Percentiles rank a stretch among this genome's conserved stretches.
Evolutionary conservation across 2,329 filamentous ascomycete species (phyloP).

Genomic region (Cladobotryum mycophilum): DNA sequence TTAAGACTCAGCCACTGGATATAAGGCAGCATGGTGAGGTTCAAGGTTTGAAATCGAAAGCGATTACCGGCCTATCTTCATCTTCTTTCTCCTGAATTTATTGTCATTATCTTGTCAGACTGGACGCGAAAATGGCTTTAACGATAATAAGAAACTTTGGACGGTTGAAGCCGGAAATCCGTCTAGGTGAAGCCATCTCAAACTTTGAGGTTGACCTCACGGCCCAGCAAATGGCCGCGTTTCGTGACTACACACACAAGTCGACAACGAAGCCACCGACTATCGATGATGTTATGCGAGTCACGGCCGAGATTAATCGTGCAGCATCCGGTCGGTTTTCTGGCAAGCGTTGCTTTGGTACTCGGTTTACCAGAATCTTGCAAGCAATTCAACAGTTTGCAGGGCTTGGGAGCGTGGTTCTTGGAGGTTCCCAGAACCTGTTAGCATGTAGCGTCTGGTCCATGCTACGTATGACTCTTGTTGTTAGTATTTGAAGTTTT

Average conservation of each 20-base stretch:
- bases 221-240: constrained; percentile 29
- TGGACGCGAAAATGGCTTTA: no score
- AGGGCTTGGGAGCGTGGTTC: constrained; percentile 28
- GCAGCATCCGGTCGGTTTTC: constrained; percentile 11
- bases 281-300: constrained; percentile 31
- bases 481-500: no score
- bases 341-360: constrained; percentile 29
- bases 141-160: no score
- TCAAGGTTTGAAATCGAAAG: no score
- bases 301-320: constrained; percentile 33
- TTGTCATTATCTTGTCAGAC: no score
- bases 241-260: constrained; percentile 18
- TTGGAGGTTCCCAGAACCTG: constrained; percentile 39
- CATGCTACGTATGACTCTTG: constrained; percentile 34
- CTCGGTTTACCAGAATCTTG: constrained; percentile 35
- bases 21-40: no score
- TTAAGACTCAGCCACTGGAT: no score
- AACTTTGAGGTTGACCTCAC: constrained; percentile 33
- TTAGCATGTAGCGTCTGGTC: constrained; percentile 40
- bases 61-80: no score
- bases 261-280: constrained; percentile 20
- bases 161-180: constrained; percentile 28
- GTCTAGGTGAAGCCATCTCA: constrained; percentile 34
- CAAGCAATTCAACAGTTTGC: constrained; percentile 37
- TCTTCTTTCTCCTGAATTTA: no score